Conservation (phyloP, 2,329 filamentous ascomycete genomes). For the Fusarium neocosmosporiellum region DNA sequence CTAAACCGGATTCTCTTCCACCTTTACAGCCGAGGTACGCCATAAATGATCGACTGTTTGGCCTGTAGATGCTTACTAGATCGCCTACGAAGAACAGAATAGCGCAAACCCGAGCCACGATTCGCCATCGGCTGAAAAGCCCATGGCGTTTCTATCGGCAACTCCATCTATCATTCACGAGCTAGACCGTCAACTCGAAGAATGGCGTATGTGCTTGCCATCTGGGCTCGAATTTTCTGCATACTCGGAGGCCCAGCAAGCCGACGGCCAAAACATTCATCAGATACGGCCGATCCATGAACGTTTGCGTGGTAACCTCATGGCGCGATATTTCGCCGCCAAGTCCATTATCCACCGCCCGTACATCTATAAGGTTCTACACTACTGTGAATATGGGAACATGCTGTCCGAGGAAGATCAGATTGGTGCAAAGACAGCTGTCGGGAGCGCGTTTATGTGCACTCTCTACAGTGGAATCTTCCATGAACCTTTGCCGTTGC, state of each 20-base stretch:
- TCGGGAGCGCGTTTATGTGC: constrained; percentile 4
- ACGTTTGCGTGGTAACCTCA: constrained; percentile 3
- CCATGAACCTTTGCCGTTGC: constrained; percentile 8
- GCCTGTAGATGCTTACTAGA: not conserved
- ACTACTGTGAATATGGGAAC: not conserved
- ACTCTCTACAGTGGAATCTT: constrained; percentile 5
- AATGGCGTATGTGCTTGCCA: constrained; percentile 27
- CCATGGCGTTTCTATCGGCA: not conserved
- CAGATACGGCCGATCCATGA: not conserved
- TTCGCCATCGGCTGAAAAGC: not conserved
- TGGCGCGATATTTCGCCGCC: constrained; percentile 15
- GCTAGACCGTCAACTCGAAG: constrained; percentile 29
- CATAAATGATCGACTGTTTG: fast-evolving
- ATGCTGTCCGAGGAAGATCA: constrained; percentile 1
- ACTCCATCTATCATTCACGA: constrained; percentile 18
- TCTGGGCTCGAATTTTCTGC: constrained; percentile 3
- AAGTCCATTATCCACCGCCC: constrained; percentile 25
- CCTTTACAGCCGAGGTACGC: constrained; percentile 20
- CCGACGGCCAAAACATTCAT: not conserved
- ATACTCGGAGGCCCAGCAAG: not conserved
- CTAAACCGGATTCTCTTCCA: constrained; percentile 28
- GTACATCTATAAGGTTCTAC: constrained; percentile 19
- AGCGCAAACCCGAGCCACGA: not conserved
- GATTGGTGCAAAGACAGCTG: not conserved
- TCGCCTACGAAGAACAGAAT: not conserved